phyloP scores from a whole-genome alignment of 1,139 yeast genomes.

The Zygoascus meyerae region DNA sequence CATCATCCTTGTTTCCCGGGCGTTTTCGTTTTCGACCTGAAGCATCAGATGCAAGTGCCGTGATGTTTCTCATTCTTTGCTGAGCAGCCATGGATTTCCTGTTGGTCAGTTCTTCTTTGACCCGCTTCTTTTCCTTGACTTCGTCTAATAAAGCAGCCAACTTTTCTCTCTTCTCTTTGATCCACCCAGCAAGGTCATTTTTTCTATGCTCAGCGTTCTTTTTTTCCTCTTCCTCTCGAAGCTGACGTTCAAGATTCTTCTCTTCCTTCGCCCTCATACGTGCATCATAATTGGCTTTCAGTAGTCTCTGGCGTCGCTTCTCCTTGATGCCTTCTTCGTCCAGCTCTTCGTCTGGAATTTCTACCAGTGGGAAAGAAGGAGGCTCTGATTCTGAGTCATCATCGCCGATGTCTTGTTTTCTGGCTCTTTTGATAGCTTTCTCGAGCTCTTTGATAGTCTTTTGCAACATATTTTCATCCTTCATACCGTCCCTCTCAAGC shows the following conservation, averaged over 20 bases:
- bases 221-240: slow-evolving; percentile 39
- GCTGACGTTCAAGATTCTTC: slow-evolving; percentile 53
- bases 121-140: slow-evolving; percentile 61
- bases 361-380: slow-evolving; percentile 73
- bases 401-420: slow-evolving; percentile 53
- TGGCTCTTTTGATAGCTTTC: slow-evolving; percentile 60
- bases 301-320: slow-evolving; percentile 73
- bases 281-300: slow-evolving; percentile 86
- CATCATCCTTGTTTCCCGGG: slow-evolving; percentile 63
- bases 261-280: slow-evolving; percentile 77
- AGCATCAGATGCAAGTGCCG: slow-evolving; percentile 78
- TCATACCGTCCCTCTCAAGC: slow-evolving; percentile 71
- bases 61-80: slow-evolving; percentile 85
- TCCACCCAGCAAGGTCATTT: slow-evolving; percentile 73
- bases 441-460: slow-evolving; percentile 65
- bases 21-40: slow-evolving; percentile 31
- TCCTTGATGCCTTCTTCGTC: slow-evolving; percentile 77
- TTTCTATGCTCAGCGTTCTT: slow-evolving; percentile 76
- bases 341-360: slow-evolving; percentile 72
- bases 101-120: slow-evolving; percentile 75
- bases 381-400: slow-evolving; percentile 41
- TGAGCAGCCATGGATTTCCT: slow-evolving; percentile 90
- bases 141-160: slow-evolving; percentile 51
- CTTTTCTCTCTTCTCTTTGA: slow-evolving; percentile 58
- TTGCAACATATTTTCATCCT: slow-evolving; percentile 62